phyloP scores from a whole-genome alignment of 768 basidiomycete species.

The Crepidotus variabilis region DNA sequence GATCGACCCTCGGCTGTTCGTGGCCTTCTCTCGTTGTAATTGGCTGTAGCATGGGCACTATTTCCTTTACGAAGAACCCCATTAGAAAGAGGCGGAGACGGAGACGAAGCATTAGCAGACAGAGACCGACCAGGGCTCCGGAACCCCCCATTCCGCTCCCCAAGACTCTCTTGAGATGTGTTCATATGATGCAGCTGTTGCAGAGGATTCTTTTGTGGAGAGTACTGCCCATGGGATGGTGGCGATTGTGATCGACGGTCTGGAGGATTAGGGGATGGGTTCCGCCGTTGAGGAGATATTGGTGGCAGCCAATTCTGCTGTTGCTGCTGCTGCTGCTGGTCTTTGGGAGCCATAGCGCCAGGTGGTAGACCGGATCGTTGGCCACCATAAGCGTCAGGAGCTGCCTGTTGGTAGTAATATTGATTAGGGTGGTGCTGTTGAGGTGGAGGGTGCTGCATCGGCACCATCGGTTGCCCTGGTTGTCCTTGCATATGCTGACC shows the following conservation, averaged over 20 bases:
- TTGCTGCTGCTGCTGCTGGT: conserved; percentile 34
- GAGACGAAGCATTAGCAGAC: conserved; percentile 57
- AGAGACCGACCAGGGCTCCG: conserved; percentile 62
- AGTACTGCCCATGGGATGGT: conserved; percentile 30
- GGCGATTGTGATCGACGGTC: conserved; percentile 52
- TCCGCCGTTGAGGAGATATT: conserved; percentile 19
- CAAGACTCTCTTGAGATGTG: conserved; percentile 32
- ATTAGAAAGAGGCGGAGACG: conserved; percentile 31
- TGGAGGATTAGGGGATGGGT: conserved; percentile 22
- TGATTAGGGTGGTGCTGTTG: conserved; percentile 26
- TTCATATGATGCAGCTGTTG: conserved; percentile 25
- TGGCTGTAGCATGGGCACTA: conserved; percentile 58
- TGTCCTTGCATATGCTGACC: conserved; percentile 1
- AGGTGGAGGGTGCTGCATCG: not conserved
- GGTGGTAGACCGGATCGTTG: conserved; percentile 47
- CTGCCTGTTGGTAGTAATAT: conserved; percentile 31
- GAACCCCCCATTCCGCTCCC: conserved; percentile 17
- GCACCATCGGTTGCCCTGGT: conserved; percentile 22
- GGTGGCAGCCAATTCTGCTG: conserved; percentile 33
- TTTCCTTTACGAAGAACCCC: conserved; percentile 60
- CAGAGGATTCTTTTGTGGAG: conserved; percentile 27
- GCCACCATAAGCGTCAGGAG: conserved; percentile 19
- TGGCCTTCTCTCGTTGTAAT: conserved; percentile 33
- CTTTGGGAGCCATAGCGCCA: conserved; percentile 58
- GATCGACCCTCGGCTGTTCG: conserved; percentile 36